Evolutionary conservation across 345 rosid species (phyloP).

Genomic region (Capsella bursapastoris): DNA sequence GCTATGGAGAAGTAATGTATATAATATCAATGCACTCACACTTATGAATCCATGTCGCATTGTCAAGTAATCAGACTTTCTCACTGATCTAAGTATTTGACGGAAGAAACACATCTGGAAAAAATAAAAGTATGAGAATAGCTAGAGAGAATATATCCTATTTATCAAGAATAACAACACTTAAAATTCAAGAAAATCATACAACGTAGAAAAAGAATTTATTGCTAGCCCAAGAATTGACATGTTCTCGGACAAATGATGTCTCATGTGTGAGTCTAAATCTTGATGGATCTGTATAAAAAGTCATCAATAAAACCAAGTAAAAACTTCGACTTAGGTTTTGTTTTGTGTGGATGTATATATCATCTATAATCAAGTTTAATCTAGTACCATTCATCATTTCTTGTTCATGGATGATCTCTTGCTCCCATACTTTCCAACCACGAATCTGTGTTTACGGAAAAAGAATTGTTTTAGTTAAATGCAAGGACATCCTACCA

Average conservation of each 20-base stretch:
- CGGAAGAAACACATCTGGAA: constrained; percentile 74
- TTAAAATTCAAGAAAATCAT: constrained; percentile 24
- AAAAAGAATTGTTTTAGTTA: not conserved
- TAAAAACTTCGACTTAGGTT: not conserved
- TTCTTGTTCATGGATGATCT: constrained; percentile 43
- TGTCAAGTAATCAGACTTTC: constrained; percentile 70
- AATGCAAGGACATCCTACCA: no score
- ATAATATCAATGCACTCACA: constrained; percentile 50
- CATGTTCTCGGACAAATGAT: constrained; percentile 74
- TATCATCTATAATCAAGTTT: not conserved
- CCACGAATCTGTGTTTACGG: constrained; percentile 61
- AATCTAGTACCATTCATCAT: constrained; percentile 17
- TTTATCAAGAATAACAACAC: not conserved
- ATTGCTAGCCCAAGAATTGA: constrained; percentile 56
- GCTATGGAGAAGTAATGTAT: not conserved
- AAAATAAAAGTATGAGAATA: not conserved
- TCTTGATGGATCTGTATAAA: constrained; percentile 61
- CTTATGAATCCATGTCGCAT: constrained; percentile 84
- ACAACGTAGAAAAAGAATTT: constrained; percentile 61
- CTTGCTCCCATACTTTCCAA: constrained; percentile 84
- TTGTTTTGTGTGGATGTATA: not conserved
- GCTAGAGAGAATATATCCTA: not conserved
- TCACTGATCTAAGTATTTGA: constrained; percentile 75
- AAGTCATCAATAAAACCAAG: not conserved
- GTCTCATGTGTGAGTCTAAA: constrained; percentile 88